Evolutionary conservation across 495 filamentous ascomycete species (phyloP).

Genomic region (Daldinia vernicosa): DNA sequence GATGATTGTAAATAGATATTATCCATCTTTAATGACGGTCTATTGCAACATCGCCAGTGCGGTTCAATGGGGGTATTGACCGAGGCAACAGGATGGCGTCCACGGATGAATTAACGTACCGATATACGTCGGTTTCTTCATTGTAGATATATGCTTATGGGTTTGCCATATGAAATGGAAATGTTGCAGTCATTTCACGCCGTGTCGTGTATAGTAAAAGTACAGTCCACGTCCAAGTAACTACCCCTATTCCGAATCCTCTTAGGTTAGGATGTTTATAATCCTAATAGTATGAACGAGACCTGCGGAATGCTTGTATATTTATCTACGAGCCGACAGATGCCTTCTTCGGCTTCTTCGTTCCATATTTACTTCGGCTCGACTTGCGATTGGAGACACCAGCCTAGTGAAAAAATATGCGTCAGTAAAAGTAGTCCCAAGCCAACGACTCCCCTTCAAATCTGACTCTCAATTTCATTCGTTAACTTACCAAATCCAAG

Average conservation of each 20-base stretch:
- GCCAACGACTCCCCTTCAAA: neutral
- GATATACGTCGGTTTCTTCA: constrained; percentile 43
- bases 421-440: neutral
- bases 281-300: neutral
- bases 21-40: constrained; percentile 36
- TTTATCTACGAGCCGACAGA: constrained; percentile 50
- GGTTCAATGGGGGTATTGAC: constrained; percentile 43
- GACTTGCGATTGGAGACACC: constrained; percentile 86
- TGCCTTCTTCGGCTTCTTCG: constrained; percentile 94
- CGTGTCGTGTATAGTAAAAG: constrained; percentile 25
- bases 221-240: constrained; percentile 9
- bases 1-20: constrained; percentile 36
- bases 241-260: neutral
- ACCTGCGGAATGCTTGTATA: neutral
- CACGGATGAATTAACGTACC: constrained; percentile 41
- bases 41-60: constrained; percentile 38
- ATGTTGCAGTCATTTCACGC: constrained; percentile 26
- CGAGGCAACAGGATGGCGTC: constrained; percentile 43
- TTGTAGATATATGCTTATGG: constrained; percentile 49
- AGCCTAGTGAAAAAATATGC: constrained; percentile 63
- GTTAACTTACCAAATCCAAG: constrained; percentile 83
- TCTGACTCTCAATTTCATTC: neutral
- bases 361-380: constrained; percentile 94
- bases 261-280: neutral
- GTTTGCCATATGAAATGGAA: constrained; percentile 30